phyloP scores from a whole-genome alignment of 2,329 filamentous ascomycete genomes.

The Diaporthe nobilis region DNA sequence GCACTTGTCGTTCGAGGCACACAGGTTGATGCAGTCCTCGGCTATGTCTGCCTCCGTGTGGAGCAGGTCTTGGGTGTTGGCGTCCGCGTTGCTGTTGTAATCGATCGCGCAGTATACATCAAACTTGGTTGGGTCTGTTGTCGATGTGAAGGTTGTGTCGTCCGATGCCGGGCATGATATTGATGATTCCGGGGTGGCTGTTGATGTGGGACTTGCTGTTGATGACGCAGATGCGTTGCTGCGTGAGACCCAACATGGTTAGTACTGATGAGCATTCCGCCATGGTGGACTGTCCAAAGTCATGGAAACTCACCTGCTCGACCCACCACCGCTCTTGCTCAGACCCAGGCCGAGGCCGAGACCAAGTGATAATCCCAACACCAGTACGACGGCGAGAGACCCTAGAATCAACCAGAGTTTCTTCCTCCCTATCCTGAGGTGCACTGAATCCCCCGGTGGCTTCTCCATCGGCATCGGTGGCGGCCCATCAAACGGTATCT shows the following conservation, averaged over 20 bases:
- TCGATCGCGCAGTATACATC: constrained; percentile 13
- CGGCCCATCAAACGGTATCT: background rate
- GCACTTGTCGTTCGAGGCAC: background rate
- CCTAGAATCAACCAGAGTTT: background rate
- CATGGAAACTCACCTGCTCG: constrained; percentile 10
- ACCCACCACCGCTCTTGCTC: background rate
- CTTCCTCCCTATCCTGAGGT: constrained; percentile 11
- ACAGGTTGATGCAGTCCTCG: constrained; percentile 24
- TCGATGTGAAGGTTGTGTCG: constrained; percentile 18
- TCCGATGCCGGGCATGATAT: constrained; percentile 25
- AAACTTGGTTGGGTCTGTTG: background rate
- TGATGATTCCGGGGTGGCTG: background rate
- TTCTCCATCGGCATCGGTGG: background rate
- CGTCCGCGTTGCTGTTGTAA: constrained; percentile 16
- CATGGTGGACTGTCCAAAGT: too few species aligned
- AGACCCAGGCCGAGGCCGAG: constrained; percentile 28
- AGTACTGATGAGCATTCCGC: background rate
- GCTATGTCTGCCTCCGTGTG: constrained; percentile 6
- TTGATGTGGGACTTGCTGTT: constrained; percentile 15
- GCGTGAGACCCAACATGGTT: background rate
- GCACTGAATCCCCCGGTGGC: background rate
- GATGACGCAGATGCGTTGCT: constrained; percentile 12
- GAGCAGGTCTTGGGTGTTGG: background rate
- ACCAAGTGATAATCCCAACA: constrained; percentile 21
- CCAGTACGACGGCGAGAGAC: background rate